A percentile compares a stretch with the other conserved stretches of the same genome.
Conservation (phyloP, 2,329 filamentous ascomycete species). For the Stagonosporopsis tanaceti region DNA sequence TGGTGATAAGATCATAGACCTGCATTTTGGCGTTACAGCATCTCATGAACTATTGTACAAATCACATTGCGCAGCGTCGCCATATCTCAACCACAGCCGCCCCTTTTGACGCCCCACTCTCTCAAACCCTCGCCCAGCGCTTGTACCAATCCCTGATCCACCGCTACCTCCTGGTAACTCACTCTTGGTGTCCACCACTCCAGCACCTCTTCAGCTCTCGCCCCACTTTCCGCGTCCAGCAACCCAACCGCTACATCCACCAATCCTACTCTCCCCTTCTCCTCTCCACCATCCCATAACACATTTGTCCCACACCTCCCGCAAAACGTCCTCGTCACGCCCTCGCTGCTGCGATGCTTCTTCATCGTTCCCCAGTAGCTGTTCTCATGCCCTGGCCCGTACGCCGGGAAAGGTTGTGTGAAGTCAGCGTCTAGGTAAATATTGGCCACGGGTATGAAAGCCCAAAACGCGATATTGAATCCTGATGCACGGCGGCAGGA, state of each 20-base stretch:
- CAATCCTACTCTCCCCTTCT: conserved; percentile 49
- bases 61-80: neutral
- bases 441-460: conserved; percentile 53
- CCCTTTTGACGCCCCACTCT: neutral
- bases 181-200: conserved; percentile 53
- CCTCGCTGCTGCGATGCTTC: conserved; percentile 54
- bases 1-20: conserved; percentile 3
- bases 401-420: conserved; percentile 22
- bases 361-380: conserved; percentile 52
- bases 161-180: conserved; percentile 43
- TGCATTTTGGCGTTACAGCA: neutral
- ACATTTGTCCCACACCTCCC: conserved; percentile 56
- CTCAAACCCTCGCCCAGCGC: conserved; percentile 43
- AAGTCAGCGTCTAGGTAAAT: conserved; percentile 43
- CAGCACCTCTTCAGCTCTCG: conserved; percentile 56
- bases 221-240: conserved; percentile 53
- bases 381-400: conserved; percentile 8
- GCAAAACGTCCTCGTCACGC: conserved; percentile 60
- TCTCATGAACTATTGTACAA: neutral
- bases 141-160: conserved; percentile 50
- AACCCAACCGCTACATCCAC: conserved; percentile 58
- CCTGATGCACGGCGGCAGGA: conserved; percentile 57
- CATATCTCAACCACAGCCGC: neutral
- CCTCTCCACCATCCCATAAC: conserved; percentile 52
- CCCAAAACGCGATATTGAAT: conserved; percentile 58